Evolutionary conservation across 164 flowering plant genomes (phyloP).

Genomic region (Magnolia sinica): DNA sequence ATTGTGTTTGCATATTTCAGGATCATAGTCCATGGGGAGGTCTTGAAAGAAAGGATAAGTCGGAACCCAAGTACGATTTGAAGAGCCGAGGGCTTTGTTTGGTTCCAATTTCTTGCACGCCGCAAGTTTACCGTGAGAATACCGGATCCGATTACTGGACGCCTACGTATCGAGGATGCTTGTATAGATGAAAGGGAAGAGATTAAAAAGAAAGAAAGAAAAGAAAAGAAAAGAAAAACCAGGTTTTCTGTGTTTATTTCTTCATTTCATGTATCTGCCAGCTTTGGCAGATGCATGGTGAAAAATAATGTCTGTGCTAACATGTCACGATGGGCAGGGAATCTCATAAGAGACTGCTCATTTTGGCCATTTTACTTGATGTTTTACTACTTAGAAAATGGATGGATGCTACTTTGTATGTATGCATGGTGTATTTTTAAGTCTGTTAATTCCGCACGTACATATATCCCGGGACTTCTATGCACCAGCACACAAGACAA

Average conservation of each 20-base stretch:
- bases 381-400: background rate
- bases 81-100: constrained; percentile 64
- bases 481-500: too few relatives aligned
- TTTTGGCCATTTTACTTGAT: background rate
- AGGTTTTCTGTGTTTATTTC: background rate
- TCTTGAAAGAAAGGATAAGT: constrained; percentile 46
- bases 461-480: too few relatives aligned
- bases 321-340: background rate
- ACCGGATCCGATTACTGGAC: constrained; percentile 68
- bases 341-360: background rate
- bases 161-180: constrained; percentile 58
- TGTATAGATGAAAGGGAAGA: constrained; percentile 42
- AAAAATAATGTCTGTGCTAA: constrained; percentile 4
- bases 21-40: constrained; percentile 50
- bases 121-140: constrained; percentile 54
- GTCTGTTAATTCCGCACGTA: too few relatives aligned
- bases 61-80: constrained; percentile 39
- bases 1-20: constrained; percentile 21
- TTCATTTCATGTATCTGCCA: background rate
- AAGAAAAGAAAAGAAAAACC: background rate
- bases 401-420: too few relatives aligned
- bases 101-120: constrained; percentile 59
- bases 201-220: background rate
- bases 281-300: background rate
- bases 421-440: too few relatives aligned